phyloP scores from a whole-genome alignment of 1,284 basidiomycete species.

The Cryptococcus jaspeensis region DNA sequence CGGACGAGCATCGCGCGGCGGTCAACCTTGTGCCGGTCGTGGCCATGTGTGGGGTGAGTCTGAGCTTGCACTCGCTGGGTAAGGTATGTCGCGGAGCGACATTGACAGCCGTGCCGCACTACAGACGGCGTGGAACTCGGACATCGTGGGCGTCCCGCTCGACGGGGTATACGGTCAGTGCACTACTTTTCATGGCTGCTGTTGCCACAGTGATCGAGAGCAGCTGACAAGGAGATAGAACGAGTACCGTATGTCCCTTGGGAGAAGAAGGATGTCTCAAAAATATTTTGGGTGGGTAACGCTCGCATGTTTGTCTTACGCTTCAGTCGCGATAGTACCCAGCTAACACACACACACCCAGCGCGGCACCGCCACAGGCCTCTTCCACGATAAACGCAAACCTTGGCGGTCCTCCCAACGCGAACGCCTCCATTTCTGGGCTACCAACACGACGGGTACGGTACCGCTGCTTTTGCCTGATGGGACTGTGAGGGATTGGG shows the following conservation, averaged over 20 bases:
- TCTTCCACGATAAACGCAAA: conserved; percentile 41
- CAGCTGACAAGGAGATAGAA: conserved; percentile 38
- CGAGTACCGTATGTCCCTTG: conserved; percentile 33
- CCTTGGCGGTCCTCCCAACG: conserved; percentile 50
- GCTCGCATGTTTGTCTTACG: conserved; percentile 33
- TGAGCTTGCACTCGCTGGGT: conserved; percentile 1
- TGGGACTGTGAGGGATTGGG: conserved; percentile 15
- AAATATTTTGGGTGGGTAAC: conserved; percentile 41
- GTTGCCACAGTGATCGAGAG: conserved; percentile 35
- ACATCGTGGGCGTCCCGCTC: conserved; percentile 38
- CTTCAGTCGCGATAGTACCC: neutral
- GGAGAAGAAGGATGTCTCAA: conserved; percentile 44
- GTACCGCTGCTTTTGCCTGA: conserved; percentile 6
- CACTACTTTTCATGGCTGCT: conserved; percentile 17
- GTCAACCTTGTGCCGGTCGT: conserved; percentile 24
- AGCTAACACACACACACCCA: neutral
- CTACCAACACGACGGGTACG: conserved; percentile 23
- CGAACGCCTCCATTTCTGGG: conserved; percentile 47
- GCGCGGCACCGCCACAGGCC: conserved; percentile 42
- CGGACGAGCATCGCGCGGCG: conserved; percentile 22
- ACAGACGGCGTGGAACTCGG: conserved; percentile 32
- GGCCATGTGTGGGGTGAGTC: conserved; percentile 24
- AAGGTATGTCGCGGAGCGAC: conserved; percentile 41
- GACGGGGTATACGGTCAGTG: conserved; percentile 39
- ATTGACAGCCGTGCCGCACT: conserved; percentile 18